These are phyloP conservation scores for Trichoderma parareesei DNA, from an alignment of 495 filamentous ascomycete species.

Conservation along the genomic window DNA sequence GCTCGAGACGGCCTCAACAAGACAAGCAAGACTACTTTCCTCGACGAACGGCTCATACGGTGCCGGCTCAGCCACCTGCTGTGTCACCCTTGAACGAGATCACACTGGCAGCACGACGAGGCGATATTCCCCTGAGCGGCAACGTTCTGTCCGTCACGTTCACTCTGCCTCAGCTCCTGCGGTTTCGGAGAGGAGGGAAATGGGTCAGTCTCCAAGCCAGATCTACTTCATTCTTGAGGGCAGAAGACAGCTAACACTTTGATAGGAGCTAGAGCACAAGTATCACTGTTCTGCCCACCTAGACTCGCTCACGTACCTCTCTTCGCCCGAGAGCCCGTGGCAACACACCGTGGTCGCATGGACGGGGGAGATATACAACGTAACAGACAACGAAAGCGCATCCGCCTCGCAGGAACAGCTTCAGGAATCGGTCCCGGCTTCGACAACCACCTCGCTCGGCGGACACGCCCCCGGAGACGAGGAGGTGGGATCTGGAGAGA, in stretches of 20 bases:
- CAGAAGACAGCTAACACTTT: not conserved
- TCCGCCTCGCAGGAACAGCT: slow-evolving; percentile 27
- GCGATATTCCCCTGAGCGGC: slow-evolving; percentile 62
- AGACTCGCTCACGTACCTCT: slow-evolving; percentile 77
- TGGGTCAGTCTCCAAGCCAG: slow-evolving; percentile 53
- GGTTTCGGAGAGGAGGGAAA: slow-evolving; percentile 53
- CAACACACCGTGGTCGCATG: slow-evolving; percentile 83
- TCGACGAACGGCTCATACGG: not conserved
- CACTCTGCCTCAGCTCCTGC: slow-evolving; percentile 68
- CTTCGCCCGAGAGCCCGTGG: slow-evolving; percentile 66
- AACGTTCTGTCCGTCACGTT: slow-evolving; percentile 84
- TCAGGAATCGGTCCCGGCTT: slow-evolving; percentile 30
- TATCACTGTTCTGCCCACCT: slow-evolving; percentile 80
- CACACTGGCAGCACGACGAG: slow-evolving; percentile 28
- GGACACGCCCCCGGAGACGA: slow-evolving; percentile 59
- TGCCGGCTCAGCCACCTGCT: not conserved
- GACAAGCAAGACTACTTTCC: not conserved
- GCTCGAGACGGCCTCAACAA: not conserved
- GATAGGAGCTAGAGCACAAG: slow-evolving; percentile 60
- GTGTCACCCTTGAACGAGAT: not conserved
- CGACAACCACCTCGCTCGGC: slow-evolving; percentile 31
- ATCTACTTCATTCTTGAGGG: no score
- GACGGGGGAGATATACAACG: slow-evolving; percentile 69
- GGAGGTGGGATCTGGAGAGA: slow-evolving; percentile 52
- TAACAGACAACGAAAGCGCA: slow-evolving; percentile 31